These are phyloP conservation scores for Globisporangium takayamanum DNA, from an alignment of 352 stramenopile genomes.

Conservation along the genomic window DNA sequence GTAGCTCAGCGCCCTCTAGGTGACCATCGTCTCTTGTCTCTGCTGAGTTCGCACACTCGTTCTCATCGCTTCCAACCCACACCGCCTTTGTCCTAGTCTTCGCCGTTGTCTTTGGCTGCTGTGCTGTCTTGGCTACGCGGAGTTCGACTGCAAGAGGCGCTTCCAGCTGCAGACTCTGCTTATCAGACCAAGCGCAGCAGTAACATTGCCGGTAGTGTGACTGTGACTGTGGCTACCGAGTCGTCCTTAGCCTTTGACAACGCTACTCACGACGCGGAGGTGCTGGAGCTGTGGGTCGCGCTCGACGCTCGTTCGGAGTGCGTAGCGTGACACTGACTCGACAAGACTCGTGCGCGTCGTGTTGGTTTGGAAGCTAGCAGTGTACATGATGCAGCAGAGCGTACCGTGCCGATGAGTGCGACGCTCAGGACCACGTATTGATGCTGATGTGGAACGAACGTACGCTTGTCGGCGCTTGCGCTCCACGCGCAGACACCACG, in stretches of 20 bases:
- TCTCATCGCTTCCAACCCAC: not conserved
- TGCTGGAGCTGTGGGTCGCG: conserved; percentile 3
- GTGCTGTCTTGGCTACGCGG: not conserved
- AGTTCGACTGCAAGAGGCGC: not conserved
- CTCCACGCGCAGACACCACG: conserved; percentile 12
- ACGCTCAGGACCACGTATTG: not conserved
- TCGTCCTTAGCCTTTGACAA: not conserved
- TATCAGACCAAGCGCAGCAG: not conserved
- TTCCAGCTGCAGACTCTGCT: conserved; percentile 3
- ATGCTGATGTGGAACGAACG: not conserved
- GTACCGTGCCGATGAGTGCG: not conserved
- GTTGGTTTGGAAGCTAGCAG: conserved; percentile 3
- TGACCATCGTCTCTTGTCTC: not conserved
- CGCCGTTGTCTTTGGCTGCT: not conserved
- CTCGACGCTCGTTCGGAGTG: conserved; percentile 2
- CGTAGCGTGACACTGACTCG: conserved; percentile 8
- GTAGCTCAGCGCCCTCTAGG: not conserved
- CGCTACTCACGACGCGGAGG: conserved; percentile 6
- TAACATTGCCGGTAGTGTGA: not conserved
- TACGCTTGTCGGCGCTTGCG: conserved; percentile 3
- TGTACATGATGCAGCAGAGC: not conserved
- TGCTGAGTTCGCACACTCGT: not conserved
- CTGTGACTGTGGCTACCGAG: not conserved
- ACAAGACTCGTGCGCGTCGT: not conserved
- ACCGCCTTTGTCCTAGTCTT: not conserved